Evolutionary conservation across 768 basidiomycete genomes (phyloP).

Genomic region (Hirschioporus abietinus): DNA sequence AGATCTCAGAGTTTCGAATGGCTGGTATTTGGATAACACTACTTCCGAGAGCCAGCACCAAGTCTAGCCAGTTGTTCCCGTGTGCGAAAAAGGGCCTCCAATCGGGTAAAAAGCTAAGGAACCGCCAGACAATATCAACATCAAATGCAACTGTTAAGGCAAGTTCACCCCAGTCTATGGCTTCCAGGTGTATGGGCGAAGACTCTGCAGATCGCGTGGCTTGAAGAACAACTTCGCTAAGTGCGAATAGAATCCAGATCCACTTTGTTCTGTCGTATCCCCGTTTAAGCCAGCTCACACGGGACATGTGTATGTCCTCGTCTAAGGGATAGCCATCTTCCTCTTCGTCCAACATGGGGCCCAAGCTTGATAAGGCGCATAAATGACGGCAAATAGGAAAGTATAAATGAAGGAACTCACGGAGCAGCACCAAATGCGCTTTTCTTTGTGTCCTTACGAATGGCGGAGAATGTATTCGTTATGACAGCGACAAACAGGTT

Average conservation of each 20-base stretch:
- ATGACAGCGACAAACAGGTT: slow-evolving; percentile 95
- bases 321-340: slow-evolving; percentile 59
- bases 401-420: slow-evolving; percentile 34
- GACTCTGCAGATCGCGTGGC: slow-evolving; percentile 58
- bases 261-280: slow-evolving; percentile 56
- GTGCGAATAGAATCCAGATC: slow-evolving; percentile 73
- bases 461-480: slow-evolving; percentile 86
- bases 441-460: slow-evolving; percentile 78
- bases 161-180: slow-evolving; percentile 64
- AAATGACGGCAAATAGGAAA: background rate
- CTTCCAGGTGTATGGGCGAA: slow-evolving; percentile 34
- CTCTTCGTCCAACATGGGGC: slow-evolving; percentile 42
- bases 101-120: slow-evolving; percentile 67
- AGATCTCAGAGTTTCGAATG: slow-evolving; percentile 57
- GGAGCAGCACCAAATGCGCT: slow-evolving; percentile 87
- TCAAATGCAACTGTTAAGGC: slow-evolving; percentile 81
- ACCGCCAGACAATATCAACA: slow-evolving; percentile 75
- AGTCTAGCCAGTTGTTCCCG: slow-evolving; percentile 66
- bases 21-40: slow-evolving; percentile 81
- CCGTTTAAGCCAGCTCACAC: slow-evolving; percentile 44
- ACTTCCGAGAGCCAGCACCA: slow-evolving; percentile 66
- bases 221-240: slow-evolving; percentile 67
- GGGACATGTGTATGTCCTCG: slow-evolving; percentile 37
- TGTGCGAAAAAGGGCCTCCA: slow-evolving; percentile 74
- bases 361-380: slow-evolving; percentile 25